Evolutionary conservation across 2,329 filamentous ascomycete species (phyloP).

Genomic region (Volutella citrinella): DNA sequence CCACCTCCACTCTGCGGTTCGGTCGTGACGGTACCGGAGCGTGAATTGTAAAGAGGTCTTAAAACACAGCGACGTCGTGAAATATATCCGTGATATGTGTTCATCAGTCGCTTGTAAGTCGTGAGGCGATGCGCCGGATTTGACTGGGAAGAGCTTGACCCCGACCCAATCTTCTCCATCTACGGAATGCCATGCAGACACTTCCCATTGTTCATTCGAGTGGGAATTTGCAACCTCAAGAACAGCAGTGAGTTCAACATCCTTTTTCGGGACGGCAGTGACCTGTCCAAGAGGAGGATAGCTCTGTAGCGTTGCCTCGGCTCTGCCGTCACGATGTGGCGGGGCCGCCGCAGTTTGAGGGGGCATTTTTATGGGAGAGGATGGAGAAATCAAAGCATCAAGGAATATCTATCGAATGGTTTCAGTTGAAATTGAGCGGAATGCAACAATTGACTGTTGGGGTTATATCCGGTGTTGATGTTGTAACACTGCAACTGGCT

Average conservation of each 20-base stretch:
- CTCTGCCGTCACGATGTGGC: too few species aligned
- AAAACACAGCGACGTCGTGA: conserved; percentile 48
- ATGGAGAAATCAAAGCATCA: too few species aligned
- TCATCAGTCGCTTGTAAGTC: conserved; percentile 42
- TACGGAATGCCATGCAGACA: conserved; percentile 67
- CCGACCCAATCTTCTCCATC: conserved; percentile 58
- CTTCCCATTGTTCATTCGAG: conserved; percentile 62
- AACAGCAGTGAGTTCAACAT: conserved; percentile 63
- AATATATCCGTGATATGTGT: conserved; percentile 45
- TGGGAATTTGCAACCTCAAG: conserved; percentile 61
- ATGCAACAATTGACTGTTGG: too few species aligned
- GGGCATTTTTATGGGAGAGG: too few species aligned
- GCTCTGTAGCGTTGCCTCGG: conserved; percentile 44
- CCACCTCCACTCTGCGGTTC: conserved; percentile 65
- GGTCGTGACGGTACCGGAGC: conserved; percentile 60
- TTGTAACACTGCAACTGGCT: too few species aligned
- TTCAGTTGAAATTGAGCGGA: too few species aligned
- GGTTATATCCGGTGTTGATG: too few species aligned
- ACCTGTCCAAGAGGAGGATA: conserved; percentile 76
- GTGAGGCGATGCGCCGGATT: conserved; percentile 37
- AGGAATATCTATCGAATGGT: too few species aligned
- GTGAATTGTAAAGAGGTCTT: conserved; percentile 60
- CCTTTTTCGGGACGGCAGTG: conserved; percentile 51
- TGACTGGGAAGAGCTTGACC: conserved; percentile 36
- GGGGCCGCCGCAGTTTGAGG: too few species aligned